Evolutionary conservation across 345 rosid species (phyloP).

Genomic region (Gynandropsis gynandra): DNA sequence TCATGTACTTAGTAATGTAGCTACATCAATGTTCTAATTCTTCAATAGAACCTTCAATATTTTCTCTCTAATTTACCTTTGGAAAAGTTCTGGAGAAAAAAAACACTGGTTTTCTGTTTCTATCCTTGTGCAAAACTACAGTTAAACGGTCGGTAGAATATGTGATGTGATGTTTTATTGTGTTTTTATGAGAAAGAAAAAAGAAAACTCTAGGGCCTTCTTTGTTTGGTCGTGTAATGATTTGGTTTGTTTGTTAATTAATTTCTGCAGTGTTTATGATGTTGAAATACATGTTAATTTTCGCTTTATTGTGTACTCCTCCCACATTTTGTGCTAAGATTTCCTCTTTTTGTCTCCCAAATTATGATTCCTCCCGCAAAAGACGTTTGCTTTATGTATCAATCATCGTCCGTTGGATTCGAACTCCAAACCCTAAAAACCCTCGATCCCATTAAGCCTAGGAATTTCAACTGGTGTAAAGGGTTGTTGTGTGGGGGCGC

Average conservation of each 20-base stretch:
- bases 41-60: background rate
- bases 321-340: slow-evolving; percentile 24
- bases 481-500: too few species aligned
- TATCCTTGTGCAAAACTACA: slow-evolving; percentile 20
- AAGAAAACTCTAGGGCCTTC: slow-evolving; percentile 23
- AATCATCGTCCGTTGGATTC: too few species aligned
- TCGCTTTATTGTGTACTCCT: slow-evolving; percentile 18
- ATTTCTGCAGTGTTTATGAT: slow-evolving; percentile 28
- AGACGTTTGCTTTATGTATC: slow-evolving; percentile 20
- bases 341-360: slow-evolving; percentile 23
- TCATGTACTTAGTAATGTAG: slow-evolving; percentile 5
- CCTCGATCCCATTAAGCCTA: background rate
- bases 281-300: slow-evolving; percentile 31
- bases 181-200: slow-evolving; percentile 30
- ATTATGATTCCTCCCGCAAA: background rate
- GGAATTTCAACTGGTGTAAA: too few species aligned
- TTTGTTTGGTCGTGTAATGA: slow-evolving; percentile 38
- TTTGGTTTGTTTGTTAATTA: slow-evolving; percentile 35
- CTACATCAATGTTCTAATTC: slow-evolving; percentile 5
- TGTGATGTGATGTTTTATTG: slow-evolving; percentile 2
- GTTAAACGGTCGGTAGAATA: slow-evolving; percentile 26
- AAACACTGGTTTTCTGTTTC: slow-evolving; percentile 9
- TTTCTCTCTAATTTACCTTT: background rate
- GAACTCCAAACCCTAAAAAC: slow-evolving; percentile 14
- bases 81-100: background rate